These are phyloP conservation scores for Paraconiothyrium sp. DNA, from an alignment of 2,329 filamentous ascomycete species.

Conservation along the genomic window DNA sequence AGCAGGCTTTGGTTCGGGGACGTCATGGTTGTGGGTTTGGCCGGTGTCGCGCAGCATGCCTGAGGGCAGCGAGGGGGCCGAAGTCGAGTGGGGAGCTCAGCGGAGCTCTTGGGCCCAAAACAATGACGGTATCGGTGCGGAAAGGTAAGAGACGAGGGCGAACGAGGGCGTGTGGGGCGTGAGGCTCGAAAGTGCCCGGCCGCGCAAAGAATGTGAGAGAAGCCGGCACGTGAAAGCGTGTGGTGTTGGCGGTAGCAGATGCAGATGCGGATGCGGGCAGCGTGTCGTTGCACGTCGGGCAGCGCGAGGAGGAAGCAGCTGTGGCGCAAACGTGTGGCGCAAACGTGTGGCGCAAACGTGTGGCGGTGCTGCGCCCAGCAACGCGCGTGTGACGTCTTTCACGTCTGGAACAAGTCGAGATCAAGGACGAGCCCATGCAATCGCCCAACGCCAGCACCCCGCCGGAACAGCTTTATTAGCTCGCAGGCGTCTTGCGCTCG, in stretches of 20 bases:
- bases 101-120: slow-evolving; percentile 22
- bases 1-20: slow-evolving; percentile 84
- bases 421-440: slow-evolving; percentile 36
- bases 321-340: slow-evolving; percentile 19
- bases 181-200: slow-evolving; percentile 36
- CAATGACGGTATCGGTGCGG: slow-evolving; percentile 16
- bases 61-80: slow-evolving; percentile 28
- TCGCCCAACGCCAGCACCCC: slow-evolving; percentile 34
- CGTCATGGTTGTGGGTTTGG: slow-evolving; percentile 68
- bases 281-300: slow-evolving; percentile 12
- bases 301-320: slow-evolving; percentile 16
- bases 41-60: slow-evolving; percentile 70
- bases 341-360: slow-evolving; percentile 23
- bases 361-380: slow-evolving; percentile 24
- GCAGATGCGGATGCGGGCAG: slow-evolving; percentile 6
- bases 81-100: slow-evolving; percentile 13
- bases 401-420: slow-evolving; percentile 33
- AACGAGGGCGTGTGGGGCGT: slow-evolving; percentile 17
- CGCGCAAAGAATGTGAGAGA: slow-evolving; percentile 38
- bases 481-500: slow-evolving; percentile 19
- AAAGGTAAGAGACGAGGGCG: slow-evolving; percentile 10
- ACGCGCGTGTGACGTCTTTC: slow-evolving; percentile 23
- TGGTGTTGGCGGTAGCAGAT: slow-evolving; percentile 11
- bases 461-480: slow-evolving; percentile 11
- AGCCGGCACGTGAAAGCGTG: slow-evolving; percentile 24